These are phyloP conservation scores for Pseudogymnoascus sp. DNA, from an alignment of 2,329 filamentous ascomycete species.

Conservation along the genomic window DNA sequence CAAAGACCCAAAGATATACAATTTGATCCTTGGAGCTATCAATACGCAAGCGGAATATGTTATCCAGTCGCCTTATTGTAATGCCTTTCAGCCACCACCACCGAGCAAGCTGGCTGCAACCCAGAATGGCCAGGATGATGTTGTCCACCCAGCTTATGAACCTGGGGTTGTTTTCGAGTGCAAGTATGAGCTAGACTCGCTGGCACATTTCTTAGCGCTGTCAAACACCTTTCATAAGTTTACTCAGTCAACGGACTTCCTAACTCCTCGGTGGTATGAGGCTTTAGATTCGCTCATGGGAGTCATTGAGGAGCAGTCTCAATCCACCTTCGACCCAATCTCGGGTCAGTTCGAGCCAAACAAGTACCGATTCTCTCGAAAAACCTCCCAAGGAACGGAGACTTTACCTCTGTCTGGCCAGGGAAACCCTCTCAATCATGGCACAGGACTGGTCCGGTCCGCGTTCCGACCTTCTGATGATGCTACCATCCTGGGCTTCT, in stretches of 20 bases:
- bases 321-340: constrained; percentile 68
- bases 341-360: constrained; percentile 62
- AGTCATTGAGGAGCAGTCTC: constrained; percentile 71
- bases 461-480: constrained; percentile 95
- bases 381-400: constrained; percentile 77
- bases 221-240: constrained; percentile 79
- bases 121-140: constrained; percentile 74
- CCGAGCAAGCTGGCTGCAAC: constrained; percentile 67
- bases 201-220: constrained; percentile 83
- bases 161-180: constrained; percentile 86
- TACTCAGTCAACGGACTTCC: constrained; percentile 69
- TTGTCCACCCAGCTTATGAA: constrained; percentile 81
- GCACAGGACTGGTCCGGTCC: constrained; percentile 79
- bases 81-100: constrained; percentile 92
- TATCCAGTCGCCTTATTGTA: constrained; percentile 92
- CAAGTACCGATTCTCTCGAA: constrained; percentile 79
- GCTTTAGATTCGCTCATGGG: constrained; percentile 68
- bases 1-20: constrained; percentile 70
- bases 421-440: constrained; percentile 83
- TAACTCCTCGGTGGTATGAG: constrained; percentile 69
- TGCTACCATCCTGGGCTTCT: constrained; percentile 86
- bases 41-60: constrained; percentile 95
- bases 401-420: constrained; percentile 75
- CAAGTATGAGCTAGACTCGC: constrained; percentile 96
- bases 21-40: constrained; percentile 82